Evolutionary conservation across 2,329 filamentous ascomycete species (phyloP).

Genomic region (Colletotrichum sp.): DNA sequence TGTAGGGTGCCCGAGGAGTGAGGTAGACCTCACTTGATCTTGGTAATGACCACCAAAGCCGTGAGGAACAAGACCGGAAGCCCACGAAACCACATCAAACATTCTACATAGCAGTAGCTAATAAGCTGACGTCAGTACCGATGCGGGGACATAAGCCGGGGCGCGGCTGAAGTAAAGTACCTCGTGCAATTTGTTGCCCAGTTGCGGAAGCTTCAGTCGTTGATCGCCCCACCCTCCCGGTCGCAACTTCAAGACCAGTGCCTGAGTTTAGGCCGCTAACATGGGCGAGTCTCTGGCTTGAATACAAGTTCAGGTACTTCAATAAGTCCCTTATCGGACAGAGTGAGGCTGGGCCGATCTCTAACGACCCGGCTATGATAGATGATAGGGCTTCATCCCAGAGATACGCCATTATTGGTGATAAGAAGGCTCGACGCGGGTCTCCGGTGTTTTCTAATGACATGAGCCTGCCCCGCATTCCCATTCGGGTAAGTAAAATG

Average conservation of each 20-base stretch:
- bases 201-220: background rate
- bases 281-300: accelerated
- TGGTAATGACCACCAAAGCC: too few species aligned
- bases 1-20: too few species aligned
- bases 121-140: background rate
- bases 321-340: background rate
- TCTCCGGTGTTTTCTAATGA: background rate
- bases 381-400: background rate
- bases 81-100: background rate
- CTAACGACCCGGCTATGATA: background rate
- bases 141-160: accelerated
- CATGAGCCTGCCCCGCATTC: background rate
- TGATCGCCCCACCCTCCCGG: background rate
- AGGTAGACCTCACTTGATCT: accelerated
- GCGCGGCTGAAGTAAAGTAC: background rate
- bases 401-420: background rate
- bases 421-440: background rate
- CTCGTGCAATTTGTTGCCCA: background rate
- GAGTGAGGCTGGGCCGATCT: background rate
- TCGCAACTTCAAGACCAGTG: background rate
- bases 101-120: background rate
- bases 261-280: background rate
- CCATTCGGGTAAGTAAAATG: background rate
- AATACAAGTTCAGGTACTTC: accelerated
- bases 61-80: background rate